These are phyloP conservation scores for Puccinia hordei DNA, from an alignment of 1,284 basidiomycete species.

Conservation along the genomic window DNA sequence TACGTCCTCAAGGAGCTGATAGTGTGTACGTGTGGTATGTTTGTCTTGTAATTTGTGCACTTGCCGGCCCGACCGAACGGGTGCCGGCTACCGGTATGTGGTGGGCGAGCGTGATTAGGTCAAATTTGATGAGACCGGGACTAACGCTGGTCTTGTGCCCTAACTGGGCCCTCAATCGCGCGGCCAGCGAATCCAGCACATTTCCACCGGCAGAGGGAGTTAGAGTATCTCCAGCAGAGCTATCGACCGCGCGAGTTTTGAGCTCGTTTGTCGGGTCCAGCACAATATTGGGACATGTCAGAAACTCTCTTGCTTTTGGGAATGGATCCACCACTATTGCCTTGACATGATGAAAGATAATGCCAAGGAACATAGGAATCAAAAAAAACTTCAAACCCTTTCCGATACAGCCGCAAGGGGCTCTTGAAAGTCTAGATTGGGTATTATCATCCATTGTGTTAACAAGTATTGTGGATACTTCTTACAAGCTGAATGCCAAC, in stretches of 20 bases:
- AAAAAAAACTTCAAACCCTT: not conserved
- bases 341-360: not conserved
- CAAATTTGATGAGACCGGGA: slow-evolving; percentile 1
- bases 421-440: slow-evolving; percentile 3
- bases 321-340: not conserved
- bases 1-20: slow-evolving; percentile 33
- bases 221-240: no score
- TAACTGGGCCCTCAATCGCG: slow-evolving; percentile 6
- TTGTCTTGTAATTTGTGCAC: no score
- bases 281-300: not conserved
- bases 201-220: no score
- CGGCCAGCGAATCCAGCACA: no score
- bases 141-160: not conserved
- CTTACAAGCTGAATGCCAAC: not conserved
- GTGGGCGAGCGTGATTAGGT: not conserved
- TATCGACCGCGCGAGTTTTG: no score
- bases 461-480: not conserved
- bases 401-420: not conserved
- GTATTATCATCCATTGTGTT: not conserved
- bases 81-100: not conserved
- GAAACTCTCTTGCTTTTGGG: not conserved
- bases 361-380: not conserved
- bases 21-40: not conserved
- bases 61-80: no score
- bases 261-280: no score